Conservation (phyloP, 169 alveolate species). For the Plasmodium coatneyi region DNA sequence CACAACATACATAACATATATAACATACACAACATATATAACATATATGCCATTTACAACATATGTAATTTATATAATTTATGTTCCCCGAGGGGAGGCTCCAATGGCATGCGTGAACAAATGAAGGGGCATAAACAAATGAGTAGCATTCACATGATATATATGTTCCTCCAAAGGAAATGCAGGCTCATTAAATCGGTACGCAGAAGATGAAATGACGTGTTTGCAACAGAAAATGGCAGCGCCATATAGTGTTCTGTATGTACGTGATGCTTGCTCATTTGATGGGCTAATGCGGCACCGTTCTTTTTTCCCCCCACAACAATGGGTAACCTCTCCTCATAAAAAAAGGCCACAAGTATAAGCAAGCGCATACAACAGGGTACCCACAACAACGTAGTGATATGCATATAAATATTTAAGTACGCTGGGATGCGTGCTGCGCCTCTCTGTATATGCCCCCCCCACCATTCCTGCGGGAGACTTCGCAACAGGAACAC, state of each 20-base stretch:
- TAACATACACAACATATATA: not conserved
- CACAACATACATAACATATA: not conserved
- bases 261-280: not conserved
- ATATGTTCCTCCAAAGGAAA: not conserved
- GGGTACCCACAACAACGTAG: not conserved
- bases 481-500: not conserved
- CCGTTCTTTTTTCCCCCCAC: not conserved
- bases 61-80: no score
- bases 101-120: not conserved
- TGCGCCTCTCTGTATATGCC: not conserved
- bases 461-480: not conserved
- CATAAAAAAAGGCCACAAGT: not conserved
- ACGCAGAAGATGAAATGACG: not conserved
- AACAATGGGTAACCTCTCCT: not conserved
- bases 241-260: not conserved
- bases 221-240: not conserved
- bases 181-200: not conserved
- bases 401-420: not conserved
- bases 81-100: not conserved
- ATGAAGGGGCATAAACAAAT: not conserved
- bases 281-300: not conserved
- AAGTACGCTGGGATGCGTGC: not conserved
- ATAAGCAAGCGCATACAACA: not conserved
- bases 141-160: not conserved
- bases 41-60: no score